Conservation (phyloP, 495 filamentous ascomycete genomes). For the Hyaloscypha bicolor region DNA sequence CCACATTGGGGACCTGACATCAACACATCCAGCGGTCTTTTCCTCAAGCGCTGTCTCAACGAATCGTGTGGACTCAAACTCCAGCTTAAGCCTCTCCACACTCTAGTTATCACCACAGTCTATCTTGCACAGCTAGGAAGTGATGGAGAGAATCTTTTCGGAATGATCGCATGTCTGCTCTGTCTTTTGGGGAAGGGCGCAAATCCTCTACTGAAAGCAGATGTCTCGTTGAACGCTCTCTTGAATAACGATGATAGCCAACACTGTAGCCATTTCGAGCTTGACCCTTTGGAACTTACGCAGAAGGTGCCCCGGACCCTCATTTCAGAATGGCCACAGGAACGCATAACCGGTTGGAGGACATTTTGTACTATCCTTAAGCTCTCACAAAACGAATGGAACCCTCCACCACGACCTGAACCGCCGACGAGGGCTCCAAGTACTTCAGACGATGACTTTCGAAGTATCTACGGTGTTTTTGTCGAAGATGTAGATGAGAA, state of each 20-base stretch:
- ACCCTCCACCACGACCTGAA: conserved; percentile 3
- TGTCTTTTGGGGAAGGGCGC: conserved; percentile 38
- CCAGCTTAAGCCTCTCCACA: conserved; percentile 41
- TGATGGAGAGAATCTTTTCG: conserved; percentile 43
- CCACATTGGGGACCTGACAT: conserved; percentile 30
- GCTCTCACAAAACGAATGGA: conserved; percentile 17
- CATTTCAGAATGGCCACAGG: conserved; percentile 23
- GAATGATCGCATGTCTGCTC: conserved; percentile 42
- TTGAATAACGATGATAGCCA: conserved; percentile 11
- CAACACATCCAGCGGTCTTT: conserved; percentile 41
- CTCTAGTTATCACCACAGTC: conserved; percentile 38
- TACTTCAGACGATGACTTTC: conserved; percentile 5
- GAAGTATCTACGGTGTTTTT: conserved; percentile 16
- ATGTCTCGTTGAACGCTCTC: conserved; percentile 27
- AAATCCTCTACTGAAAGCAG: conserved; percentile 25
- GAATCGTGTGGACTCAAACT: conserved; percentile 37
- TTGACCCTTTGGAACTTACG: conserved; percentile 20
- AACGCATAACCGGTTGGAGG: conserved; percentile 21
- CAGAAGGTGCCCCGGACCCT: conserved; percentile 15
- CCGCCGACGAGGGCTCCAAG: neutral
- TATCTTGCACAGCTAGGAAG: conserved; percentile 38
- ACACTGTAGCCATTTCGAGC: conserved; percentile 16
- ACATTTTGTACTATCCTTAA: conserved; percentile 19
- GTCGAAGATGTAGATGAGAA: conserved; percentile 10
- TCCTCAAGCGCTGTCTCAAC: conserved; percentile 35